These are phyloP conservation scores for Solanum tarapatanum DNA, from an alignment of 257 asterid genomes.

Conservation along the genomic window DNA sequence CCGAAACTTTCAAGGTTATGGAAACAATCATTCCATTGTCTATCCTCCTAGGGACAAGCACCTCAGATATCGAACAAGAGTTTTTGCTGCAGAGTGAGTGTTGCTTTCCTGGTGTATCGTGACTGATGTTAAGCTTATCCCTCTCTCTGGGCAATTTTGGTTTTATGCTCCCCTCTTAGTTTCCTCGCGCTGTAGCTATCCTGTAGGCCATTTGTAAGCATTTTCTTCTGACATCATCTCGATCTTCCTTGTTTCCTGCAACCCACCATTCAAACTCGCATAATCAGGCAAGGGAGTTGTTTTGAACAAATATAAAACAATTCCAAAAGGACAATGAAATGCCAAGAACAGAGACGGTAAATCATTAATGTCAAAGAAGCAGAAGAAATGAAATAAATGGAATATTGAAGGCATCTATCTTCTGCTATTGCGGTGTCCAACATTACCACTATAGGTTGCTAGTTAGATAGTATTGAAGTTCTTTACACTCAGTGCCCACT, in stretches of 20 bases:
- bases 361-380: neutral
- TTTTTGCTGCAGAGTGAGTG: conserved; percentile 97
- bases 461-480: neutral
- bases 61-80: conserved; percentile 95
- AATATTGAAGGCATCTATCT: neutral
- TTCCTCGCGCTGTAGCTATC: neutral
- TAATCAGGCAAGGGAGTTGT: neutral
- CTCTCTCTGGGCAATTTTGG: neutral
- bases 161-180: neutral
- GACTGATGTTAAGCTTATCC: neutral
- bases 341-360: neutral
- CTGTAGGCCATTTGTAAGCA: neutral
- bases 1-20: conserved; percentile 20
- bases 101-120: neutral
- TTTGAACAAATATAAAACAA: neutral
- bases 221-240: neutral
- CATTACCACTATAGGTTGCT: neutral
- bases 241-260: neutral
- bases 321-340: neutral
- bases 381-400: neutral
- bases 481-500: neutral
- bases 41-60: conserved; percentile 66
- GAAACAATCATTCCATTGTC: conserved; percentile 36
- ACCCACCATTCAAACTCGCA: neutral
- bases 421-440: neutral